Evolutionary conservation across 257 asterid genomes (phyloP).

Genomic region (Thymus quinquecostatus): DNA sequence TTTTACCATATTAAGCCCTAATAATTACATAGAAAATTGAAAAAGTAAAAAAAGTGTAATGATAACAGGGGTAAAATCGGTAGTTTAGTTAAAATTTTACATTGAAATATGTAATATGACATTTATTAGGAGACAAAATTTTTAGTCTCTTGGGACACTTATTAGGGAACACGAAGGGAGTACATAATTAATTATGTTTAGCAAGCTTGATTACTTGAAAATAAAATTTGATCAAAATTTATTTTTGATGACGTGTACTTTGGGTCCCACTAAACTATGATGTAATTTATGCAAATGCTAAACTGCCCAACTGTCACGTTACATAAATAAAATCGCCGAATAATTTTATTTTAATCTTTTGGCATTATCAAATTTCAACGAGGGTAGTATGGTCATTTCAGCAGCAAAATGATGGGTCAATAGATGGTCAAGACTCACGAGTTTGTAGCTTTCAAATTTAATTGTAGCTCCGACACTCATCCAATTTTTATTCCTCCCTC

Average conservation of each 20-base stretch:
- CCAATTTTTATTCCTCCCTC: background rate
- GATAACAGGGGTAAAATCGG: too few species aligned
- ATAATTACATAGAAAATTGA: too few species aligned
- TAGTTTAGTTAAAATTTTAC: too few species aligned
- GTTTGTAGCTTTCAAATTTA: constrained; percentile 20
- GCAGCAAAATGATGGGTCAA: constrained; percentile 37
- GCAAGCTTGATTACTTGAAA: too few species aligned
- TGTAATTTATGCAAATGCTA: background rate
- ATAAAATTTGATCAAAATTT: too few species aligned
- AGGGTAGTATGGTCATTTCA: constrained; percentile 35
- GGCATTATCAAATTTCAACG: constrained; percentile 36
- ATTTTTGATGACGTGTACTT: background rate
- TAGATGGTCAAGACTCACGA: constrained; percentile 33
- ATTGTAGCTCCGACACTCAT: constrained; percentile 3
- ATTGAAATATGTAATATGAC: too few species aligned
- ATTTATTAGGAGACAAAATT: too few species aligned
- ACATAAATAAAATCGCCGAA: constrained; percentile 20
- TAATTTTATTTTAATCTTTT: background rate
- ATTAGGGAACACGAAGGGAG: too few species aligned
- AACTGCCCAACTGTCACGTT: constrained; percentile 28
- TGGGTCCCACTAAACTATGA: background rate
- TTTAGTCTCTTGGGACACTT: too few species aligned
- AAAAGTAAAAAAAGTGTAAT: too few species aligned
- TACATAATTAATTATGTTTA: too few species aligned
- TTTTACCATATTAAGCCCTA: too few species aligned